phyloP scores from a whole-genome alignment of 768 basidiomycete genomes.

The Suillus placidus region DNA sequence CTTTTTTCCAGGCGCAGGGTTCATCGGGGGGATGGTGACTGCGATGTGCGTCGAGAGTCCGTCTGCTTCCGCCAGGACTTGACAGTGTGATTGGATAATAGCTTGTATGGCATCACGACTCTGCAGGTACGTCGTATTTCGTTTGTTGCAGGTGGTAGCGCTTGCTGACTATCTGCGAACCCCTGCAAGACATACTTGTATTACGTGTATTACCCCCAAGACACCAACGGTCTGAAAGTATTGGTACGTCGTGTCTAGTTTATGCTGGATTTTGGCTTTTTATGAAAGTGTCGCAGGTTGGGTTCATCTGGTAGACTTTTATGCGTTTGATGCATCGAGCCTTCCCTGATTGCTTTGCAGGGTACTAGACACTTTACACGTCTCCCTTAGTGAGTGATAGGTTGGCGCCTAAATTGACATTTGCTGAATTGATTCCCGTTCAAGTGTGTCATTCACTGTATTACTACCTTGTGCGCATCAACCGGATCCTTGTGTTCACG shows the following conservation, averaged over 20 bases:
- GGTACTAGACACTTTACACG: conserved; percentile 14
- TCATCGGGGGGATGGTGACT: conserved; percentile 24
- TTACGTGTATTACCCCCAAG: conserved; percentile 25
- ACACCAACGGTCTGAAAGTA: conserved; percentile 11
- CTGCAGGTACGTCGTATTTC: conserved; percentile 19
- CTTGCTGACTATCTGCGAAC: neutral
- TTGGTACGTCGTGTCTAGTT: conserved; percentile 14
- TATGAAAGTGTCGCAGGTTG: conserved; percentile 6
- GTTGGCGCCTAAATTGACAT: neutral
- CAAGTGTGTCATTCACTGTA: conserved; percentile 36
- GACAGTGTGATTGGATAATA: conserved; percentile 1
- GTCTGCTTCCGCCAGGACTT: neutral
- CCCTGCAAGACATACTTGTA: conserved; percentile 26
- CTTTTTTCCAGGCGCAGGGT: conserved; percentile 20
- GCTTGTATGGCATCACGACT: conserved; percentile 27
- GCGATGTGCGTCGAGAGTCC: conserved; percentile 16
- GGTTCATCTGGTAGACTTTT: conserved; percentile 10
- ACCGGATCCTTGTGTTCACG: neutral
- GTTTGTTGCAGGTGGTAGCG: too few relatives aligned
- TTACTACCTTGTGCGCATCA: conserved; percentile 40
- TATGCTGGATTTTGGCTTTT: neutral
- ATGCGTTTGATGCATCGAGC: neutral
- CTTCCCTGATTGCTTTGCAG: conserved; percentile 2
- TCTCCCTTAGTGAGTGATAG: conserved; percentile 12
- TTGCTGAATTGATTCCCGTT: neutral